A percentile compares a stretch with the other conserved stretches of the same genome.
phyloP scores from a whole-genome alignment of 2,329 filamentous ascomycete genomes.

The Lecanicillium sp. region DNA sequence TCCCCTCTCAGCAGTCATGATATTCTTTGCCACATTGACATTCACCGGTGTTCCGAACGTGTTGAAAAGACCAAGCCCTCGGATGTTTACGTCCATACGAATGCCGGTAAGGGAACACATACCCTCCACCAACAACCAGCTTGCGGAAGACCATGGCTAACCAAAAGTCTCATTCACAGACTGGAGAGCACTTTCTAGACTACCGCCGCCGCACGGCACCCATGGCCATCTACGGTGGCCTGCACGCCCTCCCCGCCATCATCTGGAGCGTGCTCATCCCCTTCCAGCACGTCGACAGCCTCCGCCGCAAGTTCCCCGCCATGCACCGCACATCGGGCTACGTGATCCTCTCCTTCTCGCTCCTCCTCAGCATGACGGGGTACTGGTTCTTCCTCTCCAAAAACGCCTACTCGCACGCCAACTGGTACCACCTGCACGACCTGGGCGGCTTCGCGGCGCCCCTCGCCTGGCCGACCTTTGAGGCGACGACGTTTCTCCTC shows the following conservation, averaged over 20 bases:
- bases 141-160: too few relatives aligned
- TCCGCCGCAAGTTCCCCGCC: constrained; percentile 4
- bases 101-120: too few relatives aligned
- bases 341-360: constrained; percentile 1
- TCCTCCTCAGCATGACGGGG: constrained; percentile 5
- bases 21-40: too few relatives aligned
- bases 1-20: too few relatives aligned
- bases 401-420: not conserved
- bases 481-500: not conserved
- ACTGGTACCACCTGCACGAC: constrained; percentile 1
- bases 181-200: constrained; percentile 2
- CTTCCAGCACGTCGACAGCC: constrained; percentile 4
- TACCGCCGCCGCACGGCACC: not conserved
- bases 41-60: too few relatives aligned
- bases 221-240: not conserved
- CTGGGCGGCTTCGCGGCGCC: not conserved
- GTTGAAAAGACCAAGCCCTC: too few relatives aligned
- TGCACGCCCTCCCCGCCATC: not conserved
- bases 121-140: too few relatives aligned
- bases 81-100: too few relatives aligned
- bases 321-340: constrained; percentile 5
- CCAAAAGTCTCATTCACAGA: constrained; percentile 9
- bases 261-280: constrained; percentile 8
- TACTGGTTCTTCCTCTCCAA: not conserved
- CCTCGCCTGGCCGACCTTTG: constrained; percentile 4